Conservation (phyloP, 768 basidiomycete species). For the Serendipita indica region DNA sequence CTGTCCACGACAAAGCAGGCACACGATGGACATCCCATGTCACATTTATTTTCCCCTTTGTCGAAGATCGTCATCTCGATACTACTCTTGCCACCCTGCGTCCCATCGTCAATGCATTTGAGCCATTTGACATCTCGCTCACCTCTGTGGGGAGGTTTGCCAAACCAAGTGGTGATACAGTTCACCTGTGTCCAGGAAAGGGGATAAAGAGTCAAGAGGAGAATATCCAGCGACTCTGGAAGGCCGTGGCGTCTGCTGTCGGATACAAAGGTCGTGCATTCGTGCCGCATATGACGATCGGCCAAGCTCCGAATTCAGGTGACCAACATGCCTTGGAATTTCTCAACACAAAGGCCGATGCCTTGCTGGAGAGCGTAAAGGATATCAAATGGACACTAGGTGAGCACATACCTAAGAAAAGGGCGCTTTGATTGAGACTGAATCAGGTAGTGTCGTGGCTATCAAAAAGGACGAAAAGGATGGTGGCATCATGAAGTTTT, state of each 20-base stretch:
- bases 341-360: constrained; percentile 14
- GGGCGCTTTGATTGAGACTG: neutral
- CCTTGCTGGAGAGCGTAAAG: constrained; percentile 9
- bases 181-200: constrained; percentile 14
- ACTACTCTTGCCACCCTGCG: constrained; percentile 7
- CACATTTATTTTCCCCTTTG: constrained; percentile 17
- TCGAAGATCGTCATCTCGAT: constrained; percentile 9
- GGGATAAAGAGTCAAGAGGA: neutral
- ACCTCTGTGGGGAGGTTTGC: constrained; percentile 15
- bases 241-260: constrained; percentile 13
- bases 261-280: constrained; percentile 16
- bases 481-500: constrained; percentile 16
- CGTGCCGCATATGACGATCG: constrained; percentile 17
- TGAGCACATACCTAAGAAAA: too few relatives aligned
- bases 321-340: constrained; percentile 8
- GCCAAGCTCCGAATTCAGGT: constrained; percentile 13
- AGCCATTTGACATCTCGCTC: constrained; percentile 15
- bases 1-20: constrained; percentile 16
- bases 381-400: constrained; percentile 14
- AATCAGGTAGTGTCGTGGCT: constrained; percentile 13
- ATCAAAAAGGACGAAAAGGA: constrained; percentile 17
- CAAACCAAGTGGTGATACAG: constrained; percentile 15
- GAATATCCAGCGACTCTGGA: constrained; percentile 15
- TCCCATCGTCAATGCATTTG: constrained; percentile 9
- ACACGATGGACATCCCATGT: constrained; percentile 19